These are phyloP conservation scores for Stachybotrys chartarum DNA, from an alignment of 2,329 filamentous ascomycete species.

Conservation along the genomic window DNA sequence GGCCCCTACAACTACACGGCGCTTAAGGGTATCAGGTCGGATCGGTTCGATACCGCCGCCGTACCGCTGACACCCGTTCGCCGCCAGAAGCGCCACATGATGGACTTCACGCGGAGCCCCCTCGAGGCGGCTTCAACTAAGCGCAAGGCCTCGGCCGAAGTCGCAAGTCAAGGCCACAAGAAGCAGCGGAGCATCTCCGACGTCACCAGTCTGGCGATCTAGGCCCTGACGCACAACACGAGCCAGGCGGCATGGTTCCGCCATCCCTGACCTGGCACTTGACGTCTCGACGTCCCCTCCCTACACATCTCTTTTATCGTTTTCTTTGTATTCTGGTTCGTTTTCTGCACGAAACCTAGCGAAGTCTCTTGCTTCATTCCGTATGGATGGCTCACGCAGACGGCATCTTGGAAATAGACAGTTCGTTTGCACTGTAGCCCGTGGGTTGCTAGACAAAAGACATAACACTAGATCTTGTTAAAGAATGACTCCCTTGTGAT, in stretches of 20 bases:
- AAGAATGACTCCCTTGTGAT: neutral
- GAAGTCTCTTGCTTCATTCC: too few relatives aligned
- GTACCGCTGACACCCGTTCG: conserved; percentile 62
- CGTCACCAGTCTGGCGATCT: conserved; percentile 40
- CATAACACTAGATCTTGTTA: neutral
- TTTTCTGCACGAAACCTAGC: neutral
- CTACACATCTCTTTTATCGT: conserved; percentile 7
- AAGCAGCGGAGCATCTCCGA: conserved; percentile 53
- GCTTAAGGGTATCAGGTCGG: conserved; percentile 56
- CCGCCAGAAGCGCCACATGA: conserved; percentile 43
- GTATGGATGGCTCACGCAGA: neutral
- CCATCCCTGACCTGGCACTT: conserved; percentile 36
- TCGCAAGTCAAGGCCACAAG: conserved; percentile 37
- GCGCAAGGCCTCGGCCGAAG: conserved; percentile 45
- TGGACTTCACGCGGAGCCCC: conserved; percentile 41
- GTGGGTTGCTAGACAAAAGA: neutral
- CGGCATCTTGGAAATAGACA: neutral
- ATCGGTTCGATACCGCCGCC: conserved; percentile 58
- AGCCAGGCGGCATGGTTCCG: conserved; percentile 36
- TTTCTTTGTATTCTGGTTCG: conserved; percentile 3
- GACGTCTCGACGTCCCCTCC: conserved; percentile 8
- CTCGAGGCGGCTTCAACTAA: conserved; percentile 42
- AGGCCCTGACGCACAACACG: conserved; percentile 23
- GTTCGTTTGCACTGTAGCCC: neutral
- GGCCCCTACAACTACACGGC: conserved; percentile 53